These are phyloP conservation scores for Fusarium sp. DNA, from an alignment of 2,329 filamentous ascomycete genomes.

Conservation along the genomic window DNA sequence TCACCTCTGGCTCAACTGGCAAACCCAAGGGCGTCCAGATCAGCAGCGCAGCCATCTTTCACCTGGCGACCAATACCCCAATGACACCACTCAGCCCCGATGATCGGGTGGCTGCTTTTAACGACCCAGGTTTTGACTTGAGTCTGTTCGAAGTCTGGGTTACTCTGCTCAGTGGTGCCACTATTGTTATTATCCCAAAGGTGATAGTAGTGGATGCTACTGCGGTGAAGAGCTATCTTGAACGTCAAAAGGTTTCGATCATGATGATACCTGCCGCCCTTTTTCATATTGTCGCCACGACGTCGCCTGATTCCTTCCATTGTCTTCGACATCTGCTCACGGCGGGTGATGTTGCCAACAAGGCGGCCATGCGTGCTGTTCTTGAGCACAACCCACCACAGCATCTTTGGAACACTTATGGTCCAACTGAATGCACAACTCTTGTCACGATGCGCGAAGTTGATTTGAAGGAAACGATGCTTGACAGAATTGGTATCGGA, in stretches of 20 bases:
- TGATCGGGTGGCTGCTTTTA: constrained; percentile 8
- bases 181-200: not conserved
- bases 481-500: not conserved
- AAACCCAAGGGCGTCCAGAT: constrained; percentile 8
- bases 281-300: not conserved
- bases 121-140: constrained; percentile 8
- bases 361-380: not conserved
- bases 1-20: constrained; percentile 8
- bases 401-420: constrained; percentile 16
- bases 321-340: not conserved
- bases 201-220: constrained; percentile 1
- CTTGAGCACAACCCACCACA: constrained; percentile 1
- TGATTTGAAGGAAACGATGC: not conserved
- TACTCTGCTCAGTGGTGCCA: constrained; percentile 4
- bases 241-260: not conserved
- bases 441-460: not conserved
- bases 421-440: constrained; percentile 12
- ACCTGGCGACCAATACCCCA: not conserved
- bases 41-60: not conserved
- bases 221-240: not conserved
- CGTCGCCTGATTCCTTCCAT: constrained; percentile 2
- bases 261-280: constrained; percentile 8
- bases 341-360: constrained; percentile 7
- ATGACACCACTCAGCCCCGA: not conserved
- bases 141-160: constrained; percentile 14